Base-by-base conservation (phyloP, 352 stramenopile species). In the Phytophthora syringae region DNA sequence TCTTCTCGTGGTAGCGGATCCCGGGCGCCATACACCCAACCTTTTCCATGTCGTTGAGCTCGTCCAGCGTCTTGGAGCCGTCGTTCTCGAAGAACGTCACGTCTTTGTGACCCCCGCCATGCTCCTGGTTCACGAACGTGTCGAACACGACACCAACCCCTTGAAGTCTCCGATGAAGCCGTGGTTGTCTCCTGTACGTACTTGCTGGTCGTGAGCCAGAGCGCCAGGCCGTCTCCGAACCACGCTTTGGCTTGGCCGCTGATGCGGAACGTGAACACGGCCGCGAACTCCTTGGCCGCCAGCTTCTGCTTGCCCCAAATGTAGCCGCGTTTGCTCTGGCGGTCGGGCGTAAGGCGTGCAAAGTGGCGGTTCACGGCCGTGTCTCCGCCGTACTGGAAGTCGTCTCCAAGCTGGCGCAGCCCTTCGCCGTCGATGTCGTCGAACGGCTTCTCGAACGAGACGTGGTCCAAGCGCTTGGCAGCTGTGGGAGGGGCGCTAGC, bases 61-160 rank as follows among this genome's bases (percentile, higher is more conserved):
- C 79, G 67, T 95, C 87, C 53, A 94, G 76, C 32, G 77, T 81
- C 60, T 89, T 88, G 10, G 79, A 76, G 53, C 86, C 86, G 56
- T 95, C 80, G 69, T 93, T 95, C 66, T 86, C 77, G 21, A 93
- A 82, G 21, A 93, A 84, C 49, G 81, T 91, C 64, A 95, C 84
- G 60, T 95, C 87, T 69, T 92, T 89, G 74, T 95, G 87, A 24
- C 86, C 86, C 20, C 85, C 87, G 27, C 48, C 58, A 60, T 94
- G 84, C 61, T 95, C 87, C 64, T 75, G 52, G 67, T 95, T 95
- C 32, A 92, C 75, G 72, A 94, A 95, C 62, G 87, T 95, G 63
- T 95, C 87, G 57, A 95, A 90, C 21, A 95, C 59, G 52, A 95
- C 63, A 53, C 87, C 87, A 51, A 95, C 63, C 87, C 85, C 66